Percentiles rank a stretch among this genome's conserved stretches.
Evolutionary conservation across 2,329 filamentous ascomycete species (phyloP).

Genomic region (Arachnomyces sp.): DNA sequence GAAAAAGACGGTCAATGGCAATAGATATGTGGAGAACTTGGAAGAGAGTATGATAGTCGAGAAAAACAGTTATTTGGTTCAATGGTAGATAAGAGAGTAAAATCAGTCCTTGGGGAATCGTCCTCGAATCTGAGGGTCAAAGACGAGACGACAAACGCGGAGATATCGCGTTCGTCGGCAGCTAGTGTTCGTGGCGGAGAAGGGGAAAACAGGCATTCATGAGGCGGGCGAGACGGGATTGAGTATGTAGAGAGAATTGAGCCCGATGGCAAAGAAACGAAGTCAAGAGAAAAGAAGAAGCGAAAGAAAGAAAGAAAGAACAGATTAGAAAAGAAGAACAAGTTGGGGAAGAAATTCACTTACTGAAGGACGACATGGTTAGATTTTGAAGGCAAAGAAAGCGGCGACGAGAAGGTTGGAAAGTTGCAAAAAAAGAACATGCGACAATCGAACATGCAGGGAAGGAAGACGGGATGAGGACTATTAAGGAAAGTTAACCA

Average conservation of each 20-base stretch:
- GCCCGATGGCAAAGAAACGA: conserved; percentile 5
- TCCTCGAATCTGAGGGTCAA: too few relatives aligned
- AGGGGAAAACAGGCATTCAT: background rate
- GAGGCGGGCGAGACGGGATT: background rate
- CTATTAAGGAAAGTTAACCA: too few relatives aligned
- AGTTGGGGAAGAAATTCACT: conserved; percentile 13
- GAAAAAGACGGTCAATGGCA: conserved; percentile 5
- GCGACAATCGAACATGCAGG: conserved; percentile 3
- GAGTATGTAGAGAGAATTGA: conserved; percentile 6
- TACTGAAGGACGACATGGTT: conserved; percentile 13
- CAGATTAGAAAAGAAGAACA: conserved; percentile 22
- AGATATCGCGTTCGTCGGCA: too few relatives aligned
- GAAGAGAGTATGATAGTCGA: too few relatives aligned
- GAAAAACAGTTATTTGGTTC: too few relatives aligned
- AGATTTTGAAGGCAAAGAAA: conserved; percentile 17
- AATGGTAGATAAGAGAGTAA: too few relatives aligned
- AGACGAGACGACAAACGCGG: too few relatives aligned
- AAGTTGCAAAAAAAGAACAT: background rate
- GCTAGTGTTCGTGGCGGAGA: too few relatives aligned
- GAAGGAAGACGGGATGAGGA: too few relatives aligned
- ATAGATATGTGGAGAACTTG: too few relatives aligned
- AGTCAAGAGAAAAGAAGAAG: conserved; percentile 14
- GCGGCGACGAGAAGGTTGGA: background rate
- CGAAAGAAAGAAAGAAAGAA: conserved; percentile 20
- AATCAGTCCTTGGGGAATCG: too few relatives aligned